phyloP scores from a whole-genome alignment of 441 rosid species.

The Bocquillonia castaneifolia region DNA sequence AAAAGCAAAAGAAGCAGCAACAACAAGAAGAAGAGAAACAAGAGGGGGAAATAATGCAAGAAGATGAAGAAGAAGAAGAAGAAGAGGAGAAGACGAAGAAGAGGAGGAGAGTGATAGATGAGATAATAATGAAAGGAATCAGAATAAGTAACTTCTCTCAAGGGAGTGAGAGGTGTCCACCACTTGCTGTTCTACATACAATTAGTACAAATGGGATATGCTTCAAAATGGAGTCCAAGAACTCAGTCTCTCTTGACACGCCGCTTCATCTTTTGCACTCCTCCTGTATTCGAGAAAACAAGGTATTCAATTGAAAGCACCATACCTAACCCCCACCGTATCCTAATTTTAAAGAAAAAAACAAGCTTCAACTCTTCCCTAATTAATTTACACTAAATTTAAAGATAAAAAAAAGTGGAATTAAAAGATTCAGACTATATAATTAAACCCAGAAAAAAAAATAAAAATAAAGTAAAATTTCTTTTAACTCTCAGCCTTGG shows the following conservation, averaged over 20 bases:
- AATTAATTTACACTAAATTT: too few species aligned
- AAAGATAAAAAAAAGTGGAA: not conserved
- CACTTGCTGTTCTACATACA: conserved; percentile 82
- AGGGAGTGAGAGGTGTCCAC: conserved; percentile 90
- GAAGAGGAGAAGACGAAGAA: conserved; percentile 30
- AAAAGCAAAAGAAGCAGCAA: conserved; percentile 27
- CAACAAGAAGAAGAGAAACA: conserved; percentile 34
- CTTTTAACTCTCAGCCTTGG: too few species aligned
- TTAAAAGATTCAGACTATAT: not conserved
- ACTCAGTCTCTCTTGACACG: conserved; percentile 38
- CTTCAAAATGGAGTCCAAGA: conserved; percentile 86
- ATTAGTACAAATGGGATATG: conserved; percentile 61
- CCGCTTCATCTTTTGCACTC: conserved; percentile 66
- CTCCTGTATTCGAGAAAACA: conserved; percentile 77
- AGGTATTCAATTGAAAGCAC: conserved; percentile 52
- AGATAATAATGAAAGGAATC: conserved; percentile 53
- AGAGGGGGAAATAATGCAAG: too few species aligned
- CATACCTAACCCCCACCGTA: not conserved
- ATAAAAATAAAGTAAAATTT: too few species aligned
- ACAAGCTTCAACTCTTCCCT: too few species aligned
- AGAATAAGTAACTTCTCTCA: conserved; percentile 55
- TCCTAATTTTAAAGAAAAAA: too few species aligned
- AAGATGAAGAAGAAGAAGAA: conserved; percentile 35
- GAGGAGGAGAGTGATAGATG: conserved; percentile 44
- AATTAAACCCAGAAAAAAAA: not conserved